phyloP scores from a whole-genome alignment of 2,329 filamentous ascomycete species.

The Fusarium concolor region DNA sequence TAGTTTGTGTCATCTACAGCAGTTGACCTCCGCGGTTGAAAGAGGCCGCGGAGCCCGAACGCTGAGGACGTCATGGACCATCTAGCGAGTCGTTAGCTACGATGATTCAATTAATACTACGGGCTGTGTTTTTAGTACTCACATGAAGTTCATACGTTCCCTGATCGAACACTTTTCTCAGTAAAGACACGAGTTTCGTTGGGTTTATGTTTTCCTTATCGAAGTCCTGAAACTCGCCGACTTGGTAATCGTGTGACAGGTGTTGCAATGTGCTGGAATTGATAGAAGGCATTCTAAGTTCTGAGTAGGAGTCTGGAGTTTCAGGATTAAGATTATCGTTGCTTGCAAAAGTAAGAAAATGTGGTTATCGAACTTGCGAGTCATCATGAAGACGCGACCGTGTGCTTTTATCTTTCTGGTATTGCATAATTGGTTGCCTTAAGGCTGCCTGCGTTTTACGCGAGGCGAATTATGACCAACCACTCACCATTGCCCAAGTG shows the following conservation, averaged over 20 bases:
- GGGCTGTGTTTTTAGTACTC: background rate
- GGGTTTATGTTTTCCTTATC: background rate
- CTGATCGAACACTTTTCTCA: slow-evolving; percentile 1
- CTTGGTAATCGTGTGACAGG: background rate
- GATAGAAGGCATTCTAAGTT: background rate
- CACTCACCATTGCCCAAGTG: background rate
- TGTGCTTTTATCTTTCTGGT: background rate
- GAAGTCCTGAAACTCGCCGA: slow-evolving; percentile 2
- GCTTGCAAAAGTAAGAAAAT: too few species aligned
- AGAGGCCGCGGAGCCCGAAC: slow-evolving; percentile 6
- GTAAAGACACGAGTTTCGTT: background rate
- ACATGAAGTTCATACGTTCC: slow-evolving; percentile 15
- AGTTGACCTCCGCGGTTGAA: slow-evolving; percentile 3
- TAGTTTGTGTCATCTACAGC: background rate
- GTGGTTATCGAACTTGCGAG: too few species aligned
- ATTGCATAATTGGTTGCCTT: too few species aligned
- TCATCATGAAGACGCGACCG: background rate
- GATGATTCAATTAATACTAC: too few species aligned
- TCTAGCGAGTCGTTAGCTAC: background rate
- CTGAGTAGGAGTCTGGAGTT: too few species aligned
- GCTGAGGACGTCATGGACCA: slow-evolving; percentile 13
- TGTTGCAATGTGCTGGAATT: background rate
- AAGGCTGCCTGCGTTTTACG: background rate
- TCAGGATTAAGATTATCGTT: too few species aligned
- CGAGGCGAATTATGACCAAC: background rate